phyloP scores from a whole-genome alignment of 352 stramenopile species.

The Phytopythium chamaehyphon region DNA sequence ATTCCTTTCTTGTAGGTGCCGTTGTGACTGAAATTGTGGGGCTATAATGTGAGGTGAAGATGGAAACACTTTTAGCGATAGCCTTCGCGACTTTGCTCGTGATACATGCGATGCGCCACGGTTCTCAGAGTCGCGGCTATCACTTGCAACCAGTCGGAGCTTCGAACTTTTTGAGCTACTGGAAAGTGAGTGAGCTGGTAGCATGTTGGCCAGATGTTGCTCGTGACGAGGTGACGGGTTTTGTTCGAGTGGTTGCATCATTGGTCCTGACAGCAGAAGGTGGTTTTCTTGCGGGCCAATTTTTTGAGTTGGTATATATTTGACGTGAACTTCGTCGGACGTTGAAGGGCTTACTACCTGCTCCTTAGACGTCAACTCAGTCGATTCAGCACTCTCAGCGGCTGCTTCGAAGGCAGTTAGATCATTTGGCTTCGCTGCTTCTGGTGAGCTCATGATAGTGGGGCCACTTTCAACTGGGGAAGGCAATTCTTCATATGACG shows the following conservation, averaged over 20 bases:
- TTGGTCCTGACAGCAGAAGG: background rate
- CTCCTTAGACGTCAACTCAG: no score
- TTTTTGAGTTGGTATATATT: no score
- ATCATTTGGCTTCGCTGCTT: no score
- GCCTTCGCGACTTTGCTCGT: background rate
- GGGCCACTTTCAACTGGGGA: background rate
- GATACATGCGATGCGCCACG: background rate
- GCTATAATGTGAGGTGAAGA: background rate
- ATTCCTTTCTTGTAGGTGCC: background rate
- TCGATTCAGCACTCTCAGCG: no score
- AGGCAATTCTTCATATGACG: background rate
- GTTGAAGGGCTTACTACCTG: no score
- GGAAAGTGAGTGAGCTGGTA: background rate
- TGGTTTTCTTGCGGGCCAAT: no score
- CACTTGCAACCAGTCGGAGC: background rate
- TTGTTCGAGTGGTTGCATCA: background rate
- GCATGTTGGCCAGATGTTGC: background rate
- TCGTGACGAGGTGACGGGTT: background rate
- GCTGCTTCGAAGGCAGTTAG: no score
- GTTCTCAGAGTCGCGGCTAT: background rate
- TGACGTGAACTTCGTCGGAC: no score
- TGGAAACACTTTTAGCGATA: constrained; percentile 17
- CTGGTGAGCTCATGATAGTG: no score
- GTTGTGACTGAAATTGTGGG: background rate
- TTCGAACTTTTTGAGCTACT: background rate